phyloP scores from a whole-genome alignment of 106 monocot species.

The Phalaenopsis aphrodite region DNA sequence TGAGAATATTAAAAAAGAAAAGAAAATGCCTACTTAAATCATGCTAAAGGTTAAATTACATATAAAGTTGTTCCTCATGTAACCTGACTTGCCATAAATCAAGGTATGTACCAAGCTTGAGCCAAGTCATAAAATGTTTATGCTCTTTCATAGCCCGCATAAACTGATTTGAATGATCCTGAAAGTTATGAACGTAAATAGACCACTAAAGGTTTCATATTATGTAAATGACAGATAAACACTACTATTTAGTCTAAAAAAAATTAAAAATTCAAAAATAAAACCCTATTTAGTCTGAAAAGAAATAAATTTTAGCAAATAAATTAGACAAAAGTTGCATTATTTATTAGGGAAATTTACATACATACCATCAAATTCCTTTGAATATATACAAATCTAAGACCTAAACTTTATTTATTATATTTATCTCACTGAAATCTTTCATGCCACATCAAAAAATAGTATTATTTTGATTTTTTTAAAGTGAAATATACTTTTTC shows the following conservation, averaged over 20 bases:
- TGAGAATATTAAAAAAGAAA: not conserved
- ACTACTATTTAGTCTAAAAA: not conserved
- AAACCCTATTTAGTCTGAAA: not conserved
- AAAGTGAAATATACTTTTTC: too few relatives aligned
- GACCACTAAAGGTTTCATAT: constrained; percentile 4
- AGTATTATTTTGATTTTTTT: too few relatives aligned
- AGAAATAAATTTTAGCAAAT: not conserved
- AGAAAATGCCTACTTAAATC: not conserved
- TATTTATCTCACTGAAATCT: too few relatives aligned
- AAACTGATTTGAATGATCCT: constrained; percentile 15
- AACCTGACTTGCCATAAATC: constrained; percentile 33
- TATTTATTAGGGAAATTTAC: not conserved
- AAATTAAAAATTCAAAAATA: too few relatives aligned
- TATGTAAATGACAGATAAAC: constrained; percentile 4
- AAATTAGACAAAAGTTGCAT: not conserved
- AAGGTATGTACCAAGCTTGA: constrained; percentile 27
- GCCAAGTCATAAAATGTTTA: constrained; percentile 20
- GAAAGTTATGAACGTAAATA: constrained; percentile 20
- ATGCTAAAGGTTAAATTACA: constrained; percentile 5
- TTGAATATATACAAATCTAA: too few relatives aligned
- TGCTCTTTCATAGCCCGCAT: constrained; percentile 29
- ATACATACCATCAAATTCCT: too few relatives aligned
- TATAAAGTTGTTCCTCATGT: constrained; percentile 11
- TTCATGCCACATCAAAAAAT: too few relatives aligned
- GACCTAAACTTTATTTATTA: too few relatives aligned